Conservation (phyloP, 2,329 filamentous ascomycete genomes). For the Chalaropsis thielavioides region DNA sequence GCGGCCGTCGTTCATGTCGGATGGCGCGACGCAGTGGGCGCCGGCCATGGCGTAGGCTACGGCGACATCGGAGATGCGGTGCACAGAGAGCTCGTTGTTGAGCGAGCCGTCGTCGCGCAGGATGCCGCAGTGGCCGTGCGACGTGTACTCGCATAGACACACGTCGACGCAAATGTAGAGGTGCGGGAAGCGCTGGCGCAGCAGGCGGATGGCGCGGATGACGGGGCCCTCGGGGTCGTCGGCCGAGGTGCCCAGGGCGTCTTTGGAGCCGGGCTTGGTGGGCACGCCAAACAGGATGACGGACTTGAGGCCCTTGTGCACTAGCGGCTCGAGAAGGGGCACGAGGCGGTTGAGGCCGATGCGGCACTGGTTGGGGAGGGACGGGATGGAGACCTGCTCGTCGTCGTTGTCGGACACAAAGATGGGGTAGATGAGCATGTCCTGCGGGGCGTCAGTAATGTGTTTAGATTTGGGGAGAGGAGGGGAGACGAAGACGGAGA, state of each 20-base stretch:
- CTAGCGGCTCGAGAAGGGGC: constrained; percentile 69
- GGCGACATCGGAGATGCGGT: constrained; percentile 94
- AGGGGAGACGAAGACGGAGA: neutral
- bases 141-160: constrained; percentile 96
- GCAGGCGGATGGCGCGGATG: constrained; percentile 68
- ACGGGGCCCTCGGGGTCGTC: constrained; percentile 90
- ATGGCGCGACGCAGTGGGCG: constrained; percentile 91
- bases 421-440: constrained; percentile 95
- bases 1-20: constrained; percentile 97
- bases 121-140: constrained; percentile 94
- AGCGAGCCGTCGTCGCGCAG: constrained; percentile 81
- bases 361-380: constrained; percentile 78
- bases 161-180: constrained; percentile 88
- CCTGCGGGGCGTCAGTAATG: too few relatives aligned
- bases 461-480: too few relatives aligned
- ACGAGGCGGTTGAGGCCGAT: constrained; percentile 76
- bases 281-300: constrained; percentile 96
- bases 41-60: constrained; percentile 90
- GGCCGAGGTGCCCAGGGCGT: constrained; percentile 78
- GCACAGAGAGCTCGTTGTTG: constrained; percentile 86
- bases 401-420: constrained; percentile 92
- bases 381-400: constrained; percentile 80
- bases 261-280: constrained; percentile 64
- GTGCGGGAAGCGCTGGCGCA: constrained; percentile 73
- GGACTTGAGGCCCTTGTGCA: constrained; percentile 78